A percentile compares a stretch with the other conserved stretches of the same genome.
Evolutionary conservation across 768 basidiomycete species (phyloP).

Genomic region (Boletus huronensis): DNA sequence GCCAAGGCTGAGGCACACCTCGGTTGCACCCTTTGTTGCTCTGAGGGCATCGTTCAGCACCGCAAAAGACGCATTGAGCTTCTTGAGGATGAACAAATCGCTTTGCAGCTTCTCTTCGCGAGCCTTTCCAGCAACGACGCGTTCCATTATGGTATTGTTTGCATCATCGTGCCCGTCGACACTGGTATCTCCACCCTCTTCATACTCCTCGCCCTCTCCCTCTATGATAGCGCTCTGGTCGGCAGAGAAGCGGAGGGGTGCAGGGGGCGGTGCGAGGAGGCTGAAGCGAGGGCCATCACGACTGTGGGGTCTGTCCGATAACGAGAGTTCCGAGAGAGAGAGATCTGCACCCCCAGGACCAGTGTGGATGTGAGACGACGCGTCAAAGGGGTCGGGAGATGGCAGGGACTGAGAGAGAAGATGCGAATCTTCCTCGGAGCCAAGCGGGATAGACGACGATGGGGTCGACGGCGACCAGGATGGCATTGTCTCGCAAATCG

Average conservation of each 20-base stretch:
- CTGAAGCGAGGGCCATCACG: slow-evolving; percentile 34
- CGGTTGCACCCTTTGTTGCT: slow-evolving; percentile 63
- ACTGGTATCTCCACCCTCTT: slow-evolving; percentile 10
- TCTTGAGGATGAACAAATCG: slow-evolving; percentile 69
- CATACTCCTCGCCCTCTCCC: slow-evolving; percentile 24
- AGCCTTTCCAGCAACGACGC: slow-evolving; percentile 30
- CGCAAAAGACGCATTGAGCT: slow-evolving; percentile 68
- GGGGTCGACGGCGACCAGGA: slow-evolving; percentile 31
- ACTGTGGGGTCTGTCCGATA: slow-evolving; percentile 33
- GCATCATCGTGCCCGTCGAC: slow-evolving; percentile 12
- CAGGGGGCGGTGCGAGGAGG: slow-evolving; percentile 30
- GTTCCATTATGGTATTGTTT: slow-evolving; percentile 26
- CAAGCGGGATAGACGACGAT: slow-evolving; percentile 26
- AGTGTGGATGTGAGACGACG: slow-evolving; percentile 32
- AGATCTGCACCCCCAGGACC: slow-evolving; percentile 49
- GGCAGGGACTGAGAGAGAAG: slow-evolving; percentile 49
- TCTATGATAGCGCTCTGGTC: slow-evolving; percentile 28
- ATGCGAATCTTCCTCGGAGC: slow-evolving; percentile 31
- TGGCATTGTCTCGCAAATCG: slow-evolving; percentile 18
- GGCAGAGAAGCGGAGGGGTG: slow-evolving; percentile 11
- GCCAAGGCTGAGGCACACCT: slow-evolving; percentile 41
- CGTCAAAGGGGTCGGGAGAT: slow-evolving; percentile 30
- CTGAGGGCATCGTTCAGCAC: slow-evolving; percentile 64
- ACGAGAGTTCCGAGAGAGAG: slow-evolving; percentile 54
- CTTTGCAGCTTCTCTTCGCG: slow-evolving; percentile 73